Conservation (phyloP, 176 grass and related monocot genomes). For the Musa itinerans region DNA sequence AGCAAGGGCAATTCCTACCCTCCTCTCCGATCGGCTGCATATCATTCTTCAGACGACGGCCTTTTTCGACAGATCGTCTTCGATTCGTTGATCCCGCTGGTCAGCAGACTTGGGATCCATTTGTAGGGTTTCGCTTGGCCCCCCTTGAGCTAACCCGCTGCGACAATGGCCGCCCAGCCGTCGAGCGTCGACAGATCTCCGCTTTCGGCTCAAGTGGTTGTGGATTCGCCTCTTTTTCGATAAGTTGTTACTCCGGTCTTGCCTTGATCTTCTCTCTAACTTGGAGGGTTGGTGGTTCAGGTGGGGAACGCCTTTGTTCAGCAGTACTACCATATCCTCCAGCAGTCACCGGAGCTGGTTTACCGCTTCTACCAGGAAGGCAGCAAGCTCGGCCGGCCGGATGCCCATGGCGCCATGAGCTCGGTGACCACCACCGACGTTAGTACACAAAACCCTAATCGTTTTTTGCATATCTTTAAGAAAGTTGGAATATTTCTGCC, state of each 20-base stretch:
- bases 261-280: constrained; percentile 8
- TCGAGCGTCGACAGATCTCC: constrained; percentile 13
- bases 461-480: neutral
- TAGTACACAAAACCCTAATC: neutral
- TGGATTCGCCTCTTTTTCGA: neutral
- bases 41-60: neutral
- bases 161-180: constrained; percentile 48
- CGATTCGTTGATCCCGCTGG: neutral
- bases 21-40: neutral
- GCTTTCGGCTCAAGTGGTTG: constrained; percentile 76
- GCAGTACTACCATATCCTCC: constrained; percentile 97
- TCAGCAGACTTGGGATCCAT: neutral
- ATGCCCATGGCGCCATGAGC: constrained; percentile 38
- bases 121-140: neutral
- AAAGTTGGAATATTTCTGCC: neutral
- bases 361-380: constrained; percentile 90
- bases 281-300: constrained; percentile 21
- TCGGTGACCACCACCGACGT: constrained; percentile 73
- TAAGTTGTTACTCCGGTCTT: neutral
- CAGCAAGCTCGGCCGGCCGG: constrained; percentile 78
- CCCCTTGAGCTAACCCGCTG: neutral
- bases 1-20: neutral
- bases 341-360: constrained; percentile 84
- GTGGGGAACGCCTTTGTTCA: constrained; percentile 94
- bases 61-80: neutral